Conservation (phyloP, 164 flowering plant genomes). For the Chloranthus sessilifolius region DNA sequence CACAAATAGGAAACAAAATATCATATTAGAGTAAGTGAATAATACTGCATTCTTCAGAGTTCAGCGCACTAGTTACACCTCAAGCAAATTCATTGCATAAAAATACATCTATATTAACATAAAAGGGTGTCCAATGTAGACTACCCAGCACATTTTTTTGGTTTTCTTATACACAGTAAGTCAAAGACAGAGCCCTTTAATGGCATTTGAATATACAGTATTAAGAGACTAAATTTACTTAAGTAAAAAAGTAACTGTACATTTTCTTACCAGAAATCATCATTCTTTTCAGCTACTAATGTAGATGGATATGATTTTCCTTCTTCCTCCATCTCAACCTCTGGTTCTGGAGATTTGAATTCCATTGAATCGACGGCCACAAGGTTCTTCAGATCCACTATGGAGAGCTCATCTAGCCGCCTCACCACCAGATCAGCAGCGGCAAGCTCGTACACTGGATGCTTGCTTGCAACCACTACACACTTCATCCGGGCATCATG, state of each 20-base stretch:
- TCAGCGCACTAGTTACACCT: no score
- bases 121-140: slow-evolving; percentile 26
- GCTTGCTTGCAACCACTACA: slow-evolving; percentile 95
- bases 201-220: slow-evolving; percentile 18
- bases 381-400: slow-evolving; percentile 90
- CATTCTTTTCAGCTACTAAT: slow-evolving; percentile 37
- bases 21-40: no score
- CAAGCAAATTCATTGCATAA: no score
- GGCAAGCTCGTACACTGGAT: slow-evolving; percentile 82
- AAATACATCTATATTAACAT: no score
- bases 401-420: slow-evolving; percentile 73
- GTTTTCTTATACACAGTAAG: slow-evolving; percentile 13
- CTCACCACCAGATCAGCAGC: slow-evolving; percentile 97
- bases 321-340: slow-evolving; percentile 70
- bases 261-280: slow-evolving; percentile 40
- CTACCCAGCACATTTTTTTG: slow-evolving; percentile 11
- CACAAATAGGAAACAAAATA: no score
- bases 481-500: slow-evolving; percentile 97
- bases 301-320: slow-evolving; percentile 33
- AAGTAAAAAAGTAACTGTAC: slow-evolving; percentile 17
- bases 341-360: slow-evolving; percentile 54
- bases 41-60: no score
- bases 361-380: slow-evolving; percentile 66
- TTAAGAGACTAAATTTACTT: background rate
- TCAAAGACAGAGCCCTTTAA: slow-evolving; percentile 2